These are phyloP conservation scores for Hypoxylon crocopeplum DNA, from an alignment of 495 filamentous ascomycete genomes.

Conservation along the genomic window DNA sequence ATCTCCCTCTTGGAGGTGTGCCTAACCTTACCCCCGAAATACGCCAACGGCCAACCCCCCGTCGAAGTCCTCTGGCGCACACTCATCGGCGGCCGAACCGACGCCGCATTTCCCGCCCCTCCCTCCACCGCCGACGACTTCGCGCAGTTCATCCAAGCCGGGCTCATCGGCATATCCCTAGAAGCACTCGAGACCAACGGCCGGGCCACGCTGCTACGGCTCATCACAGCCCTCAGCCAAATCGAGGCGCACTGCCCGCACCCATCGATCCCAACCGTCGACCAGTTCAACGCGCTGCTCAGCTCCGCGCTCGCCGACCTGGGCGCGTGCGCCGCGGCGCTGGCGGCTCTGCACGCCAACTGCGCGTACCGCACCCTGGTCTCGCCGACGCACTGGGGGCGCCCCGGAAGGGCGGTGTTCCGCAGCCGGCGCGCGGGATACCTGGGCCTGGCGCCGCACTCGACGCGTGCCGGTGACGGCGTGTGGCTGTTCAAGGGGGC, in stretches of 20 bases:
- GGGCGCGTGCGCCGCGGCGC: conserved; percentile 8
- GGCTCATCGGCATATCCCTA: conserved; percentile 19
- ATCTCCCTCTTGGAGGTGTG: conserved; percentile 13
- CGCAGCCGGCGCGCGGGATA: conserved; percentile 9
- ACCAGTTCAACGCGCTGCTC: conserved; percentile 10
- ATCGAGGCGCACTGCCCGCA: conserved; percentile 16
- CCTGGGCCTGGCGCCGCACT: conserved; percentile 18
- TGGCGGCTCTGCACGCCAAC: conserved; percentile 2
- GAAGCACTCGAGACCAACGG: conserved; percentile 4
- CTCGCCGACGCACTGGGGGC: conserved; percentile 23
- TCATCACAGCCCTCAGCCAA: not conserved
- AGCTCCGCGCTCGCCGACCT: conserved; percentile 10
- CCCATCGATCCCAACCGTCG: conserved; percentile 8
- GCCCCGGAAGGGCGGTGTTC: conserved; percentile 17
- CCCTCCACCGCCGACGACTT: conserved; percentile 14
- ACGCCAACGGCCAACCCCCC: conserved; percentile 13
- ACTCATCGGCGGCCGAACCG: conserved; percentile 17
- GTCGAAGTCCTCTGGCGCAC: conserved; percentile 30
- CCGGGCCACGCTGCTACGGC: not conserved
- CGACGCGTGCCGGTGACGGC: conserved; percentile 23
- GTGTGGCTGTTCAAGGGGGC: conserved; percentile 31
- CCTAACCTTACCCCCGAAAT: conserved; percentile 4
- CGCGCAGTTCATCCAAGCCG: conserved; percentile 15
- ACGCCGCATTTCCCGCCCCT: conserved; percentile 23
- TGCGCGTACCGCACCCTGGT: conserved; percentile 19